These are phyloP conservation scores for Apophysomyces ossiformis DNA, from an alignment of 371 early-diverging fungal species.

Conservation along the genomic window DNA sequence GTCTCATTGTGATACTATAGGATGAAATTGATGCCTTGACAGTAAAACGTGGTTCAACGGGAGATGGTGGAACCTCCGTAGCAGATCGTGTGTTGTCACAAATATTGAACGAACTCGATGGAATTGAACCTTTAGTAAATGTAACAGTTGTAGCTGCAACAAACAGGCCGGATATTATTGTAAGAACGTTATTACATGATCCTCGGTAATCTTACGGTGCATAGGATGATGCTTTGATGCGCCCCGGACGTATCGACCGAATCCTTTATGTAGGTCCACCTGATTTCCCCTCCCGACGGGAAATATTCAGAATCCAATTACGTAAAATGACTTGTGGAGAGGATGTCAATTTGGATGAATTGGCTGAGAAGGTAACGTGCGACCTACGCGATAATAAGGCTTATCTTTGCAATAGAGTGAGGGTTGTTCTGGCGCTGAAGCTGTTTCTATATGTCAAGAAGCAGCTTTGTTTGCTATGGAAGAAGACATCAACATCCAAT, in stretches of 20 bases:
- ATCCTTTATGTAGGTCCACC: constrained; percentile 95
- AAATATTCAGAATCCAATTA: constrained; percentile 83
- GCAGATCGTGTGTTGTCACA: constrained; percentile 94
- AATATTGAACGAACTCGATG: constrained; percentile 95
- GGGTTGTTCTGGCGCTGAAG: constrained; percentile 96
- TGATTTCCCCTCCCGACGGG: constrained; percentile 73
- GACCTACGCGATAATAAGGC: constrained; percentile 4
- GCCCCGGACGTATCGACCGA: constrained; percentile 97
- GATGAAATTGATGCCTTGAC: constrained; percentile 98
- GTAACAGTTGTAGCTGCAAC: constrained; percentile 99
- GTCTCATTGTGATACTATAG: constrained; percentile 40
- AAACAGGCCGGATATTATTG: constrained; percentile 98
- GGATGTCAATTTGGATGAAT: constrained; percentile 64
- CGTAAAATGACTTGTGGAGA: constrained; percentile 64
- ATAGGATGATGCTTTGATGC: constrained; percentile 89
- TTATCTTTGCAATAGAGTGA: constrained; percentile 61
- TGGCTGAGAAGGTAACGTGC: constrained; percentile 60
- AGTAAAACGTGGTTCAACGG: constrained; percentile 74
- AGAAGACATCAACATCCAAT: constrained; percentile 70
- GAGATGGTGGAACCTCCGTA: constrained; percentile 80
- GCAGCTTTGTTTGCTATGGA: constrained; percentile 93
- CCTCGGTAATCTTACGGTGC: background rate
- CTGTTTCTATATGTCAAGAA: constrained; percentile 92
- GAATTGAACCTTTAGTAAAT: constrained; percentile 91
- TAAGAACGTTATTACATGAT: constrained; percentile 29